These are phyloP conservation scores for Neurospora cerealis DNA, from an alignment of 495 filamentous ascomycete genomes.

Conservation along the genomic window DNA sequence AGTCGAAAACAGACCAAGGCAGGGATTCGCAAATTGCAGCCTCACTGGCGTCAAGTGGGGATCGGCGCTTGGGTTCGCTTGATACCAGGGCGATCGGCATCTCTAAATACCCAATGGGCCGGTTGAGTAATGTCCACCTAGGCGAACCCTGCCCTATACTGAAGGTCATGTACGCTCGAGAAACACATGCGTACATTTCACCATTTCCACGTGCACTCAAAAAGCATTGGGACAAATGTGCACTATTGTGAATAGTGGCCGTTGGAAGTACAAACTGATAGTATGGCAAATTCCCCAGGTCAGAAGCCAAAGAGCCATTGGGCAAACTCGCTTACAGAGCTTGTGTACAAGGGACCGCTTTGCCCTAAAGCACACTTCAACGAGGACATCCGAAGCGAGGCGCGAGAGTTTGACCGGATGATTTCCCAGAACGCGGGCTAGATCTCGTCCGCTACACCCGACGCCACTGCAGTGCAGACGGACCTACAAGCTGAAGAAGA, in stretches of 20 bases:
- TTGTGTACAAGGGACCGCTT: neutral
- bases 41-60: neutral
- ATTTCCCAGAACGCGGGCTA: slow-evolving; percentile 1
- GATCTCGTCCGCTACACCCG: slow-evolving; percentile 2
- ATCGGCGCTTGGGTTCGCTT: neutral
- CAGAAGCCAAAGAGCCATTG: neutral
- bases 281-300: neutral
- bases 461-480: slow-evolving; percentile 5
- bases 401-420: neutral
- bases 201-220: neutral
- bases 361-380: neutral
- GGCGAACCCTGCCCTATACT: neutral
- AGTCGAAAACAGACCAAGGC: neutral
- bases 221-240: neutral
- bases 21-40: neutral
- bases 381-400: neutral
- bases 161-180: neutral
- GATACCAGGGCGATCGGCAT: neutral
- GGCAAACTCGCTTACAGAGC: neutral
- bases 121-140: neutral
- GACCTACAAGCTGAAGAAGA: neutral
- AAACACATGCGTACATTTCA: neutral
- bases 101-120: neutral
- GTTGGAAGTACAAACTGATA: neutral
- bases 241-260: neutral